Percentiles rank a stretch among this genome's conserved stretches.
These are phyloP conservation scores for Symbiotaphrina buchneri DNA, from an alignment of 495 filamentous ascomycete genomes.

Conservation along the genomic window DNA sequence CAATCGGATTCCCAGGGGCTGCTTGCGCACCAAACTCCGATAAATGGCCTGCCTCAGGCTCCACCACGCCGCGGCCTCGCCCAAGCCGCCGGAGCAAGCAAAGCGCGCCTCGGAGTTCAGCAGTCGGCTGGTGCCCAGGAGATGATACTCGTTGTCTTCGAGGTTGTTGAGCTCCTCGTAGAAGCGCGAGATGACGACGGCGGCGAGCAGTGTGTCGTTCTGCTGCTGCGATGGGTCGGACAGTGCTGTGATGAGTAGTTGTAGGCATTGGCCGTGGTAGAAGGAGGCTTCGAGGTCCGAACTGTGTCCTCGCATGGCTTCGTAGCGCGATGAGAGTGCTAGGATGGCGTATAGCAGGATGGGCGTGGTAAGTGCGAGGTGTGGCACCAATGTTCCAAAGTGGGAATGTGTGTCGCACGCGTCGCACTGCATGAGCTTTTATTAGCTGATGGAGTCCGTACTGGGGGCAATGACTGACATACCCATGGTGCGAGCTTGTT, in stretches of 20 bases:
- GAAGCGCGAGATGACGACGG: conserved; percentile 16
- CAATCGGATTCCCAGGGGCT: too few relatives aligned
- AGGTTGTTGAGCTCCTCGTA: conserved; percentile 17
- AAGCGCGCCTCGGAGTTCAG: conserved; percentile 16
- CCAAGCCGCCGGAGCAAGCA: conserved; percentile 15
- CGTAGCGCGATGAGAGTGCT: conserved; percentile 15
- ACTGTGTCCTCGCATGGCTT: conserved; percentile 12
- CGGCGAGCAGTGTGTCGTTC: conserved; percentile 15
- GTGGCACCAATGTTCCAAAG: too few relatives aligned
- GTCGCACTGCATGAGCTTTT: too few relatives aligned
- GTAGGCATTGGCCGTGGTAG: conserved; percentile 17
- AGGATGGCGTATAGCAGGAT: too few relatives aligned
- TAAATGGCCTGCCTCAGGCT: conserved; percentile 20
- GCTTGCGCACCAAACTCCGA: too few relatives aligned
- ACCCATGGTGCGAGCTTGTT: too few relatives aligned
- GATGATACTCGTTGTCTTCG: conserved; percentile 16
- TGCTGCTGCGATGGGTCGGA: conserved; percentile 13
- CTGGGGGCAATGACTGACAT: too few relatives aligned
- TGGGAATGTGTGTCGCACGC: too few relatives aligned
- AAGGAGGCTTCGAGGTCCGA: conserved; percentile 17
- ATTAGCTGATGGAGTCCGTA: too few relatives aligned
- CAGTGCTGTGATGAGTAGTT: conserved; percentile 14
- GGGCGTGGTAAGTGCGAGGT: too few relatives aligned
- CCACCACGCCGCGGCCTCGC: conserved; percentile 20
- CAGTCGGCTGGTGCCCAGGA: conserved; percentile 15